phyloP scores from a whole-genome alignment of 2,329 filamentous ascomycete species.

The Fusarium piperis region DNA sequence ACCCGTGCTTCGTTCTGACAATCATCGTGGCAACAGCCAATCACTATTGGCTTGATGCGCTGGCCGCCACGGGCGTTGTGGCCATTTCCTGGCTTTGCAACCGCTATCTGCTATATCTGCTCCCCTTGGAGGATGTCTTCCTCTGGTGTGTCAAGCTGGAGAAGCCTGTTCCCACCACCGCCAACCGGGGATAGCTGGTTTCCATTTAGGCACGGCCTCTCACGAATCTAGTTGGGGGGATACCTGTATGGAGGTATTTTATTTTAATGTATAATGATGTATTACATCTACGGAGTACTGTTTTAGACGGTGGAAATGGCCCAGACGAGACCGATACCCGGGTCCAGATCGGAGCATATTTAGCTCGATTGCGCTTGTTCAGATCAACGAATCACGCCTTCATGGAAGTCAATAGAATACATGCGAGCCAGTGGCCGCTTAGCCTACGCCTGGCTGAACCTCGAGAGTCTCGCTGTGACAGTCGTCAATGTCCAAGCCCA shows the following conservation, averaged over 20 bases:
- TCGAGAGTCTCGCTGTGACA: neutral
- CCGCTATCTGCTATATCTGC: constrained; percentile 64
- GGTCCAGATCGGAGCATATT: neutral
- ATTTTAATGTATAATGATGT: constrained; percentile 2
- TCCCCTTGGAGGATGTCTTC: constrained; percentile 73
- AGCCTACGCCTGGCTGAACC: neutral
- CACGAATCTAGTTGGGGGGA: neutral
- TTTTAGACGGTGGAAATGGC: neutral
- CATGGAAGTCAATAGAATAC: neutral
- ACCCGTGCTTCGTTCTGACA: constrained; percentile 63
- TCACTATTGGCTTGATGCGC: constrained; percentile 72
- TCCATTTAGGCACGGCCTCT: neutral
- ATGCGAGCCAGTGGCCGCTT: neutral
- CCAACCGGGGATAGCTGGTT: constrained; percentile 26
- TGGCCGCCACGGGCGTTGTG: constrained; percentile 71
- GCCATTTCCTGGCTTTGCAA: constrained; percentile 66
- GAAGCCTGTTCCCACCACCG: constrained; percentile 67
- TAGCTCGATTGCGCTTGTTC: neutral
- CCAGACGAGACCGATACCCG: neutral
- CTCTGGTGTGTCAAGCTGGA: constrained; percentile 70
- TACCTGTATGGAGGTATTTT: neutral
- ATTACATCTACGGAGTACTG: neutral
- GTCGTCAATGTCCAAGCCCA: neutral
- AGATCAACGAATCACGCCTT: neutral
- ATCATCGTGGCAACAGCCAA: constrained; percentile 71